Evolutionary conservation across 768 basidiomycete genomes (phyloP).

Genomic region (Gloeostereum incarnatum): DNA sequence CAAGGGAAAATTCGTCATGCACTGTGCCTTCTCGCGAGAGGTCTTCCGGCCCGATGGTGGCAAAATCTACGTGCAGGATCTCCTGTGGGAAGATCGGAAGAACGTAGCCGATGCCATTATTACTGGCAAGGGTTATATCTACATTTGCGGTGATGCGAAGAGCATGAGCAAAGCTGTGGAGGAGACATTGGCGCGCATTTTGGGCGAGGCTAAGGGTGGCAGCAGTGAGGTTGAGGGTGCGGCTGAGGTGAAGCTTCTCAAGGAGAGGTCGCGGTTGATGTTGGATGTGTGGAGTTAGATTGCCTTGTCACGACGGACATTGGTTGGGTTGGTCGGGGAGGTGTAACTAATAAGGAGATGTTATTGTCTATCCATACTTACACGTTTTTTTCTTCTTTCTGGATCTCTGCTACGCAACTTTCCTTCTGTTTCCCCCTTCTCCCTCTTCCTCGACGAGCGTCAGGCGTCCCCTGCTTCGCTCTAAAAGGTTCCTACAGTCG

Average conservation of each 20-base stretch:
- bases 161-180: conserved; percentile 95
- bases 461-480: too few relatives aligned
- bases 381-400: too few relatives aligned
- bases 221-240: conserved; percentile 78
- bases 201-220: conserved; percentile 93
- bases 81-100: conserved; percentile 82
- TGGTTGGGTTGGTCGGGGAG: too few relatives aligned
- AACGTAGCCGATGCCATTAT: conserved; percentile 83
- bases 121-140: conserved; percentile 93
- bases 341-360: too few relatives aligned
- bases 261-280: conserved; percentile 85
- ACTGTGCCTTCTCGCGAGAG: conserved; percentile 86
- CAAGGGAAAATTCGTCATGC: conserved; percentile 85
- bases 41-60: conserved; percentile 77
- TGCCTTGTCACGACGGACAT: too few relatives aligned
- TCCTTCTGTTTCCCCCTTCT: too few relatives aligned
- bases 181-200: conserved; percentile 70
- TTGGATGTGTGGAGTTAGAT: conserved; percentile 83
- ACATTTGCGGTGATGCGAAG: conserved; percentile 96
- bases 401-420: too few relatives aligned
- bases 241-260: conserved; percentile 89
- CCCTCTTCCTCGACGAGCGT: too few relatives aligned
- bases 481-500: too few relatives aligned
- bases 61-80: conserved; percentile 99
- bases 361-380: too few relatives aligned